Base-by-base conservation (phyloP, 2,329 filamentous ascomycete genomes). In the Diaporthe ampelina region DNA sequence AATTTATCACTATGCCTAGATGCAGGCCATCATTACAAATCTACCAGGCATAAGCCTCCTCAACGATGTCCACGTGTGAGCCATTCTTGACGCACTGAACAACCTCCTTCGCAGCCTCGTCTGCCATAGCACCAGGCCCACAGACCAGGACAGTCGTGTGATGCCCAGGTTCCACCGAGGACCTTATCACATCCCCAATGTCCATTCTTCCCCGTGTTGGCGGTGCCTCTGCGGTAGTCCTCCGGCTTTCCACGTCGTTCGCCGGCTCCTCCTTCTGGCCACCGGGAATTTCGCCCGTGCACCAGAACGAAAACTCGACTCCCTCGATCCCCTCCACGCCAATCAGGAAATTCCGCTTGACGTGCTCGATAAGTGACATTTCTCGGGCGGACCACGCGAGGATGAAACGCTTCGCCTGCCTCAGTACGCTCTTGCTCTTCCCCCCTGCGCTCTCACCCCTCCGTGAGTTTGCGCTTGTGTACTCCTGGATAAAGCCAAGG, bases 121-220 rank as follows among this genome's bases (percentile, higher is more conserved):
- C 80, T 0, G 79, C 79, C 79, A 81, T 80, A 5, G 71, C 75
- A 10, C 75, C 77, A 1, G 80, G 79, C 0, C 79, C 80, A 32
- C 80, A 80, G 1, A 79, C 77, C 1, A 81, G 26, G 1, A 81
- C 78, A 0, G 78, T 77, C 1, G 77, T 79, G 24, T 78, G 78
- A 21, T 32, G 73, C n/a, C 63, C 63, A 40, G 15, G 13, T 21
- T 68, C 63, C 63, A 68, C 11, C 4, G 63, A 54, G 8, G 63
- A 68, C 54, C 63, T 54, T 40, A 68, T 54, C 32, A 68, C 63
- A 40, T 10, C 19, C 9, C 48, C 63, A 5, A 68, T 68, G 4
- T 68, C 32, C 63, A 68, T 68, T n/a, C 63, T 37, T 1, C 63
- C 63, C 15, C 4, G 32, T 11, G 48, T 68, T 3, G 48, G 63